These are phyloP conservation scores for Paecilomyces formosus DNA, from an alignment of 2,329 filamentous ascomycete genomes.

Conservation along the genomic window DNA sequence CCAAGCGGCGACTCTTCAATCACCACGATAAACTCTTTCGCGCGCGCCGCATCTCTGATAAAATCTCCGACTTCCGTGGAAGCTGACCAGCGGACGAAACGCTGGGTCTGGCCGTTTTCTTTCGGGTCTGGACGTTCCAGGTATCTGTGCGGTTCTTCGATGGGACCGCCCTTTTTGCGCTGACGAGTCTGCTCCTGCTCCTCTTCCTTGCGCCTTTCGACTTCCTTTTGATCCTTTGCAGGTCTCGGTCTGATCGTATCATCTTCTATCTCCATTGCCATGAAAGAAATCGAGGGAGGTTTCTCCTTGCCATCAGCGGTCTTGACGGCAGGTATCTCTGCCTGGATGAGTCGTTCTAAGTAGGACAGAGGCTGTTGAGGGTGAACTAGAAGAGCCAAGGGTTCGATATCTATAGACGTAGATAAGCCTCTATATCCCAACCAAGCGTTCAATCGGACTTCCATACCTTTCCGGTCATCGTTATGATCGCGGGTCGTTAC, in stretches of 20 bases:
- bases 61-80: constrained; percentile 92
- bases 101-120: constrained; percentile 39
- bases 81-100: constrained; percentile 80
- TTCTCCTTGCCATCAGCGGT: constrained; percentile 57
- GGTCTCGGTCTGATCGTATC: constrained; percentile 42
- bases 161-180: constrained; percentile 39
- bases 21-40: constrained; percentile 74
- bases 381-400: constrained; percentile 76
- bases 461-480: constrained; percentile 48
- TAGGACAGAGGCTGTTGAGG: constrained; percentile 89
- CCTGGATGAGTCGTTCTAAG: constrained; percentile 79
- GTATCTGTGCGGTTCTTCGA: constrained; percentile 65
- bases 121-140: constrained; percentile 33
- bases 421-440: neutral
- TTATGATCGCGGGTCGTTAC: constrained; percentile 56
- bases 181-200: constrained; percentile 10
- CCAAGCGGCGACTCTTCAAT: constrained; percentile 65
- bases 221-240: constrained; percentile 24
- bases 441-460: neutral
- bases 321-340: constrained; percentile 66
- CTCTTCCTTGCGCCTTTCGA: constrained; percentile 33
- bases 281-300: constrained; percentile 68
- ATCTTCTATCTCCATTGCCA: constrained; percentile 66
- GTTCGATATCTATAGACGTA: constrained; percentile 55
- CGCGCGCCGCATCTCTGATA: constrained; percentile 78